Evolutionary conservation across 331 rosid species (phyloP).

Genomic region (Prunus yedoensis): DNA sequence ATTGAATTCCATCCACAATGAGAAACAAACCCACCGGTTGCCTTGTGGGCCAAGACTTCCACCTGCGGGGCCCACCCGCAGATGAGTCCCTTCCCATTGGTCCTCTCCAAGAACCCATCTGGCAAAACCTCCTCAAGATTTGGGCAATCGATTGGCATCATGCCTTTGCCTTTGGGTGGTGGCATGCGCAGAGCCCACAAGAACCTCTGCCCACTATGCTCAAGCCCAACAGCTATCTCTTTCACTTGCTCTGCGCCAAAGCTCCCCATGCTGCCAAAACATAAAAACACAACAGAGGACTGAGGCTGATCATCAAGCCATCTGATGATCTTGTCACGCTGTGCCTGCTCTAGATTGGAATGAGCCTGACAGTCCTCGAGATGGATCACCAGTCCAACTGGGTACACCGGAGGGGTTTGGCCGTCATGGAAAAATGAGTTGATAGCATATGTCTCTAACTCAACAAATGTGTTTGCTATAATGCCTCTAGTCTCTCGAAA

Average conservation of each 20-base stretch:
- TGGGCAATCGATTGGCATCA: neutral
- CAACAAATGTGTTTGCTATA: conserved; percentile 46
- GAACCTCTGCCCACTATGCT: conserved; percentile 47
- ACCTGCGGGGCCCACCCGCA: conserved; percentile 69
- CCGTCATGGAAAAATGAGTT: conserved; percentile 23
- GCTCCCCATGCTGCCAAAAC: conserved; percentile 72
- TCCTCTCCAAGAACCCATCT: conserved; percentile 40
- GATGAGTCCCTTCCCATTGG: conserved; percentile 29
- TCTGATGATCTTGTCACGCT: conserved; percentile 39
- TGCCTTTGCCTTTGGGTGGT: conserved; percentile 1
- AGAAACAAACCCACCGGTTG: conserved; percentile 52
- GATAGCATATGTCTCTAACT: conserved; percentile 37
- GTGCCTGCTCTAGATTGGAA: conserved; percentile 38
- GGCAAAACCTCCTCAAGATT: conserved; percentile 33
- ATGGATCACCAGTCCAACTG: conserved; percentile 59
- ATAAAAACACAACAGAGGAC: conserved; percentile 53
- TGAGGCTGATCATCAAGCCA: conserved; percentile 61
- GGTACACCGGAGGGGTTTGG: conserved; percentile 45
- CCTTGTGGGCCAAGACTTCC: conserved; percentile 47
- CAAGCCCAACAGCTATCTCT: conserved; percentile 57
- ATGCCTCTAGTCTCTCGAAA: conserved; percentile 51
- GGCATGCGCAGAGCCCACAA: conserved; percentile 49
- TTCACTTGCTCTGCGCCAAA: conserved; percentile 54
- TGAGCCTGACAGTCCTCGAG: conserved; percentile 31
- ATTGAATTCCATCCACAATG: conserved; percentile 82